These are phyloP conservation scores for Mycena alexandri DNA, from an alignment of 768 basidiomycete species.

Conservation along the genomic window DNA sequence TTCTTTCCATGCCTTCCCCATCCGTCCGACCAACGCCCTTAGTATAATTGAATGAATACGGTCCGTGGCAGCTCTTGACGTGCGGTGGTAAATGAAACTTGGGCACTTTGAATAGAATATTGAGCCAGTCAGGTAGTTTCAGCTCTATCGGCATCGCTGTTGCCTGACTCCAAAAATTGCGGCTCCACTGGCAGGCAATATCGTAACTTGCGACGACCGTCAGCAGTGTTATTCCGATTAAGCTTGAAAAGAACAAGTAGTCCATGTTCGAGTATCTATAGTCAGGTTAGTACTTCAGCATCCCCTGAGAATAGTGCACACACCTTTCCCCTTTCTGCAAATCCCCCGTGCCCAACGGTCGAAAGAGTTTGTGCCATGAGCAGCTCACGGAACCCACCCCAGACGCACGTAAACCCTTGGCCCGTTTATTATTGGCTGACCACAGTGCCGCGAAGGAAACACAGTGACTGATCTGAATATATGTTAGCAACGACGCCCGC, in stretches of 20 bases:
- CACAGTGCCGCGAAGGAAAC: constrained; percentile 14
- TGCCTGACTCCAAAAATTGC: constrained; percentile 34
- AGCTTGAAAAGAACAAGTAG: constrained; percentile 33
- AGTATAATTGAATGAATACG: constrained; percentile 47
- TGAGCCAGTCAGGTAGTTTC: not conserved
- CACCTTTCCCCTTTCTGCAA: constrained; percentile 43
- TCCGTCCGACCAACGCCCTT: constrained; percentile 45
- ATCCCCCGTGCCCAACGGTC: constrained; percentile 41
- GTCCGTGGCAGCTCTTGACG: constrained; percentile 35
- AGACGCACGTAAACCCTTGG: constrained; percentile 35
- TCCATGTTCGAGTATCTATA: constrained; percentile 42
- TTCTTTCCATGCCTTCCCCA: constrained; percentile 50
- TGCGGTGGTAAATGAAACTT: constrained; percentile 53
- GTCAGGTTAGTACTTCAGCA: not conserved
- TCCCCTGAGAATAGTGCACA: not conserved
- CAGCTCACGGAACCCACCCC: constrained; percentile 40
- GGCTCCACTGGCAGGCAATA: constrained; percentile 43
- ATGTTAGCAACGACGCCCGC: not conserved
- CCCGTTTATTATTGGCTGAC: constrained; percentile 31
- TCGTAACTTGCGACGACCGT: constrained; percentile 38
- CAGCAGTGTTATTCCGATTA: constrained; percentile 4
- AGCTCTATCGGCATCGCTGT: constrained; percentile 16
- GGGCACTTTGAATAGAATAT: constrained; percentile 38
- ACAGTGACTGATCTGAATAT: not conserved
- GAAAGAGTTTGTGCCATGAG: constrained; percentile 30